Evolutionary conservation across 805 yeast species (phyloP), one percentile per base, ranked within the genome.

Genomic region (Candida ulmi): DNA sequence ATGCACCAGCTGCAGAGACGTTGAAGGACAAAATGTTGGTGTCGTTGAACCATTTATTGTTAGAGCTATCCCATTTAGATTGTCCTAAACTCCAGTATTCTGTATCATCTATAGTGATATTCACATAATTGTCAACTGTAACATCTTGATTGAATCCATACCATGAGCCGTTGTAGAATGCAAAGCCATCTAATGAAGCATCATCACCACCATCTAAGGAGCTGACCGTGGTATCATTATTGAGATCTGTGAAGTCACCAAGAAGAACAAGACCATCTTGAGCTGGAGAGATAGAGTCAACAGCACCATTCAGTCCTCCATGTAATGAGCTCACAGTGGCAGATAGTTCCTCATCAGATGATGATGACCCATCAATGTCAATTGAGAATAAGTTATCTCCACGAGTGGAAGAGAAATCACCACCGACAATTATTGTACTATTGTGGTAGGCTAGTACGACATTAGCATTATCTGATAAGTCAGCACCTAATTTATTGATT

Each of bases 191-290:
- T 27, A 73, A 61, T 2, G 50, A 44, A 11, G 66, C 41, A 1
- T 51, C 41, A 1, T 51, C 56, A n/a, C 55, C 42, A 12, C 46
- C 39, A 29, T 54, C 62, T 6, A 64, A 43, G 4, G 60, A 56
- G 23, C 55, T 49, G 21, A 63, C 45, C 36, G 52, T 33, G 1
- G 68, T 47, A 17, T 54, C 54, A 19, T 63, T 57, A 5, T 54
- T 53, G 12, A 71, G 57, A 1, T 65, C 60, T 29, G 55, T 50
- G 44, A 79, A 72, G 6, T 61, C 51, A 4, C 87, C 87, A 17
- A 68, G 59, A 9, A 78, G 42, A 4, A 72, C 37, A 6, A 82
- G 58, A 6, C 62, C 58, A 11, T 60, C 58, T 12, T 61, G 54
- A 19, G 65, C 58, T 4, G 48, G 25, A 7, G 51, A 35, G 16